Percentiles rank a stretch among this genome's conserved stretches.
These are phyloP conservation scores for Cynanchum wilfordii DNA, from an alignment of 257 asterid species.

Conservation along the genomic window DNA sequence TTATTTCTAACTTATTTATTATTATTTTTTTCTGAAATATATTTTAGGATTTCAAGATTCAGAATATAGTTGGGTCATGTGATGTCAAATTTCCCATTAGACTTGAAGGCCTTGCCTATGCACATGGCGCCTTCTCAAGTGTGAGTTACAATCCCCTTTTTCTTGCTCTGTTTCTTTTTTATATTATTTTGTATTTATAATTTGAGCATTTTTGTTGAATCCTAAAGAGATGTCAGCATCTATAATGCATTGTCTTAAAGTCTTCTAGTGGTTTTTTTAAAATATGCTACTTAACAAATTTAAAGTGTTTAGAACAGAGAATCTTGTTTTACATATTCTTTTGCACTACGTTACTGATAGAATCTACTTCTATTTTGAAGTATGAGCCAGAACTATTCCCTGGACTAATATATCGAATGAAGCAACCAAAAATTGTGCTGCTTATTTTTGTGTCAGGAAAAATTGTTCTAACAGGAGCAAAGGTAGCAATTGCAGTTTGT, in stretches of 20 bases:
- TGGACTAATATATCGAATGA: slow-evolving; percentile 88
- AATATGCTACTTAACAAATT: not conserved
- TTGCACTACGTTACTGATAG: not conserved
- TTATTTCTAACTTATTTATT: not conserved
- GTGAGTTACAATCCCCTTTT: not conserved
- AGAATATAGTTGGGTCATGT: slow-evolving; percentile 25
- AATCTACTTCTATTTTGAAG: slow-evolving; percentile 29
- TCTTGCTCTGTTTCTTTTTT: not conserved
- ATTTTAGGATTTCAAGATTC: slow-evolving; percentile 25
- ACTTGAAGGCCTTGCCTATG: slow-evolving; percentile 25
- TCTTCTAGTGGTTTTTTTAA: not conserved
- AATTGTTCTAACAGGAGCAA: slow-evolving; percentile 93
- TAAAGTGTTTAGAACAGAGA: not conserved
- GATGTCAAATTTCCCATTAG: slow-evolving; percentile 28
- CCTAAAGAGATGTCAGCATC: not conserved
- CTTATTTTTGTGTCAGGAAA: slow-evolving; percentile 93
- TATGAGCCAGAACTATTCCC: slow-evolving; percentile 96
- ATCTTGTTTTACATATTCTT: not conserved
- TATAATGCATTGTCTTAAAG: not conserved
- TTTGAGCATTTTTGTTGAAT: not conserved
- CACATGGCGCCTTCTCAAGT: slow-evolving; percentile 28
- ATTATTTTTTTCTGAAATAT: not conserved
- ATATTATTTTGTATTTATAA: not conserved
- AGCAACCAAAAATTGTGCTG: slow-evolving; percentile 87
- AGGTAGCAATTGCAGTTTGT: slow-evolving; percentile 36